These are phyloP conservation scores for Lodderomyces orthopsilosis DNA, from an alignment of 1,139 yeast species.

Conservation along the genomic window DNA sequence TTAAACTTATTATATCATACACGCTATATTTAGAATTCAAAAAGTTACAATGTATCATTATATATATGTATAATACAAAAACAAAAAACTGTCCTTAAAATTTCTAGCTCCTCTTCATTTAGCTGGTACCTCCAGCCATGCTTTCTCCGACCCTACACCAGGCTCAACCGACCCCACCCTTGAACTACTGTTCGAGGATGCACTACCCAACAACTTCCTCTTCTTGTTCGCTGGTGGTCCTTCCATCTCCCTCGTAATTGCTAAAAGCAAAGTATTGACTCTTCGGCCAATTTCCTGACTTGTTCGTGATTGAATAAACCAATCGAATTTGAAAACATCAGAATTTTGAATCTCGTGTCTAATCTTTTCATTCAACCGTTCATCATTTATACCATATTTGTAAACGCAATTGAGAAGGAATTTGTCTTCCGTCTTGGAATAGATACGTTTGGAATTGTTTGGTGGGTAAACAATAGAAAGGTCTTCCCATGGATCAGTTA, in stretches of 20 bases:
- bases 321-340: conserved; percentile 81
- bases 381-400: conserved; percentile 72
- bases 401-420: conserved; percentile 71
- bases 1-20: background rate
- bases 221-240: conserved; percentile 52
- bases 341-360: conserved; percentile 72
- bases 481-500: conserved; percentile 72
- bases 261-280: conserved; percentile 71
- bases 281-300: conserved; percentile 83
- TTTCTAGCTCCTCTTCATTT: background rate
- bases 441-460: conserved; percentile 84
- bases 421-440: conserved; percentile 83
- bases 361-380: conserved; percentile 68
- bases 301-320: conserved; percentile 84
- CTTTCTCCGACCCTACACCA: conserved; percentile 12
- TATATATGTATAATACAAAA: conserved; percentile 1
- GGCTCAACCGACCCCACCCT: conserved; percentile 39
- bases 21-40: background rate
- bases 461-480: conserved; percentile 81
- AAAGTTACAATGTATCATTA: background rate
- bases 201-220: conserved; percentile 24
- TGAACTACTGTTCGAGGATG: conserved; percentile 23
- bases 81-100: background rate
- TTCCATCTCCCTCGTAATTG: conserved; percentile 78
- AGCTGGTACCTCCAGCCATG: background rate